phyloP scores from a whole-genome alignment of 176 grass and related monocot species.

The Pontederia crassipes region DNA sequence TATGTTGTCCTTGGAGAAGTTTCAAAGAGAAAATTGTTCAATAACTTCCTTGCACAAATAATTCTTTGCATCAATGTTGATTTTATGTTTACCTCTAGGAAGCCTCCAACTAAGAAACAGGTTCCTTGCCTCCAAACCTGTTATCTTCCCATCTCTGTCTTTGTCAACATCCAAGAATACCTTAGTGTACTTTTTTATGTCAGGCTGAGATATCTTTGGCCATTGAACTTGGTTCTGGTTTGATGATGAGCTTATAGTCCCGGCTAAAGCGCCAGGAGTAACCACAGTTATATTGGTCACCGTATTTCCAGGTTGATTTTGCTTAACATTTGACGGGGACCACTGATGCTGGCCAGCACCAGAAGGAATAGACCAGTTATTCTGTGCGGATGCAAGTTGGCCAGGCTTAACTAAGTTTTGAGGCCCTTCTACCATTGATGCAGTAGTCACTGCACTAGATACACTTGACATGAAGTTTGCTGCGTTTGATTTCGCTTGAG shows the following conservation, averaged over 20 bases:
- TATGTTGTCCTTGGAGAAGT: no score
- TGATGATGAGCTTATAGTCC: slow-evolving; percentile 36
- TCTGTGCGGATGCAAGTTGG: slow-evolving; percentile 48
- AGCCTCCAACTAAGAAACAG: slow-evolving; percentile 98
- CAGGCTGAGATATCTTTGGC: slow-evolving; percentile 86
- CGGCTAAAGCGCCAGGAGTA: slow-evolving; percentile 24
- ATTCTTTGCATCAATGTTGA: slow-evolving; percentile 4
- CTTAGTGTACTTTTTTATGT: slow-evolving; percentile 92
- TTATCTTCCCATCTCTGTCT: slow-evolving; percentile 97
- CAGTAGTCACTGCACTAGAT: slow-evolving; percentile 28
- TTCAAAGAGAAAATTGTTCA: no score
- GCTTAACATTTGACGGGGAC: slow-evolving; percentile 23
- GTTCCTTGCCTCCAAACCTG: slow-evolving; percentile 70
- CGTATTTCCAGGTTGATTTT: slow-evolving; percentile 14
- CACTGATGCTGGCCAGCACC: slow-evolving; percentile 48
- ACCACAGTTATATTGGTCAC: slow-evolving; percentile 20
- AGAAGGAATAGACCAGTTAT: slow-evolving; percentile 21
- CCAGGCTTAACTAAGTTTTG: slow-evolving; percentile 42
- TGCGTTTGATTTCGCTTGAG: slow-evolving; percentile 39
- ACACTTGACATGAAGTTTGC: slow-evolving; percentile 17
- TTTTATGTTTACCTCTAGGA: slow-evolving; percentile 60
- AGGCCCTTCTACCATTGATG: slow-evolving; percentile 30
- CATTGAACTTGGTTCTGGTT: slow-evolving; percentile 29
- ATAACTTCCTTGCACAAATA: no score
- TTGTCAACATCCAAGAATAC: slow-evolving; percentile 87